Percentiles rank a stretch among this genome's conserved stretches.
phyloP scores from a whole-genome alignment of 202 grass and related monocot genomes.

The Eragrostis tef region DNA sequence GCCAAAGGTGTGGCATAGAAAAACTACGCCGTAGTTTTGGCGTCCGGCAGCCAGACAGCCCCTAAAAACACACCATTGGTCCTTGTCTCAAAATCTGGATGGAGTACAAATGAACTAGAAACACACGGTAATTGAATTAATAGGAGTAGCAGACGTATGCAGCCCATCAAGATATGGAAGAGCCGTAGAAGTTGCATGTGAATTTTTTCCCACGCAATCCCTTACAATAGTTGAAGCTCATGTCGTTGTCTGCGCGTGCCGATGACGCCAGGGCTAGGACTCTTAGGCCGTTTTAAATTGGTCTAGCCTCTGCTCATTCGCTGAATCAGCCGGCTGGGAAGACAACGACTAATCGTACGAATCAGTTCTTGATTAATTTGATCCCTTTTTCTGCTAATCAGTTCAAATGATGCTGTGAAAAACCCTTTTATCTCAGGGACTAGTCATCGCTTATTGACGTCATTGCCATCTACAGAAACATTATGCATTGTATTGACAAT shows the following conservation, averaged over 20 bases:
- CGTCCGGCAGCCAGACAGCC: no score
- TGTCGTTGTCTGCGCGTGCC: conserved; percentile 53
- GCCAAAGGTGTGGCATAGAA: no score
- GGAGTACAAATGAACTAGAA: no score
- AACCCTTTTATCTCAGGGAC: background rate
- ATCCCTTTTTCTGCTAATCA: background rate
- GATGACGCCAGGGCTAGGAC: conserved; percentile 22
- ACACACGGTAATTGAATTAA: background rate
- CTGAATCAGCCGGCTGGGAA: conserved; percentile 8
- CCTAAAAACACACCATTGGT: no score
- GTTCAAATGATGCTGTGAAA: background rate
- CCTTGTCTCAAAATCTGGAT: no score
- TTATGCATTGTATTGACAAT: no score
- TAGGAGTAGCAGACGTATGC: background rate
- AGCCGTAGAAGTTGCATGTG: conserved; percentile 10
- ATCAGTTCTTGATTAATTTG: background rate
- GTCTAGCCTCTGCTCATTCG: conserved; percentile 15
- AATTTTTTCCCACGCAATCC: background rate
- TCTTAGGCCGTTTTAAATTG: conserved; percentile 2
- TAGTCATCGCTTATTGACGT: background rate
- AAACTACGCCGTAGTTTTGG: no score
- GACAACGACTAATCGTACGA: conserved; percentile 14
- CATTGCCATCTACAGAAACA: background rate
- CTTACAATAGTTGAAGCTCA: background rate
- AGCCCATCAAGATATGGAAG: background rate